Evolutionary conservation across 78 protist genomes (phyloP).

Genomic region (Dictyostelium discoideum): DNA sequence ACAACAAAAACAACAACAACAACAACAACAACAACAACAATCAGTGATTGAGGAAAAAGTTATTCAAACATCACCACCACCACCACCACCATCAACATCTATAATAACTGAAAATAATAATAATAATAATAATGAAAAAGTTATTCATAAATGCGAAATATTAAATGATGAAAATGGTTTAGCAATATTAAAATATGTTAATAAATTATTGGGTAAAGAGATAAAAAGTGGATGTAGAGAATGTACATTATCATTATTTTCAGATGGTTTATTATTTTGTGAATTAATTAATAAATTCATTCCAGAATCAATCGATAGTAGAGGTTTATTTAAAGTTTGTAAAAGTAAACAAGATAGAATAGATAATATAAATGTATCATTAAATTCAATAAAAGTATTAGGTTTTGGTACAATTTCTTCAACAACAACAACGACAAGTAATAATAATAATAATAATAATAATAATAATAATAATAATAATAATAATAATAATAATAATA

Average conservation of each 20-base stretch:
- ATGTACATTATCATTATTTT: background rate
- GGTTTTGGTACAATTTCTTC: background rate
- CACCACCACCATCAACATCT: background rate
- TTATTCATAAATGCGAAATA: background rate
- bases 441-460: no score
- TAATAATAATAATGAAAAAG: background rate
- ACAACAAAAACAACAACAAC: background rate
- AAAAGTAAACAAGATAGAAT: background rate
- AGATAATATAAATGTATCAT: background rate
- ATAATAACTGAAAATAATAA: background rate
- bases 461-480: no score
- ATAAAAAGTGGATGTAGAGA: background rate
- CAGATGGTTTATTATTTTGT: constrained; percentile 51
- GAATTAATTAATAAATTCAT: constrained; percentile 36
- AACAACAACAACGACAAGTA: no score
- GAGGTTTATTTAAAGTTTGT: constrained; percentile 35
- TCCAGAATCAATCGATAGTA: constrained; percentile 45
- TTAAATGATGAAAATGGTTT: background rate
- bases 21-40: background rate
- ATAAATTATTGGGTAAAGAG: background rate
- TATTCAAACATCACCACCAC: background rate
- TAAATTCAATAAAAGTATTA: constrained; percentile 26
- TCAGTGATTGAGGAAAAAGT: background rate
- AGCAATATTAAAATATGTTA: constrained; percentile 2
- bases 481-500: no score